A percentile compares a stretch with the other conserved stretches of the same genome.
These are phyloP conservation scores for Sporothrix phasma DNA, from an alignment of 2,329 filamentous ascomycete species.

Conservation along the genomic window DNA sequence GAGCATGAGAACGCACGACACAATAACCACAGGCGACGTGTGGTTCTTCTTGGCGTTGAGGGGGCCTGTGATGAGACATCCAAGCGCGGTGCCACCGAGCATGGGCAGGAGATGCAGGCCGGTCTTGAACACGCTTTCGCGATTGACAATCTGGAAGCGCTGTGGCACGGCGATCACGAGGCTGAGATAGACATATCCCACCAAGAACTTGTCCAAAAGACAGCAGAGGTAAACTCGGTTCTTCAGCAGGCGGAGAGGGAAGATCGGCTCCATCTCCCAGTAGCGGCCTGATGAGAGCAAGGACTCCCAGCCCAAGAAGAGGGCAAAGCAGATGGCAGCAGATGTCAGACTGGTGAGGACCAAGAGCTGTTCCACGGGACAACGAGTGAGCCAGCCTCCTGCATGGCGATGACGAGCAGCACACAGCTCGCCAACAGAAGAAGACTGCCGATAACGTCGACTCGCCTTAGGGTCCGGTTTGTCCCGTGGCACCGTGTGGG, in stretches of 20 bases:
- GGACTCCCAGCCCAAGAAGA: constrained; percentile 43
- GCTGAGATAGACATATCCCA: constrained; percentile 47
- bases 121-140: constrained; percentile 41
- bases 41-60: constrained; percentile 45
- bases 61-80: constrained; percentile 45
- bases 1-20: constrained; percentile 41
- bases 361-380: constrained; percentile 42
- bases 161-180: constrained; percentile 51
- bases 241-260: constrained; percentile 39
- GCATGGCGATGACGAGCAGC: constrained; percentile 45
- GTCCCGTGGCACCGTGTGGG: constrained; percentile 5
- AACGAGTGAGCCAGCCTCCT: constrained; percentile 45
- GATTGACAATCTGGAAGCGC: constrained; percentile 49
- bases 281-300: constrained; percentile 31
- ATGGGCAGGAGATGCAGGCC: constrained; percentile 50
- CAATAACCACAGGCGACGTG: constrained; percentile 41
- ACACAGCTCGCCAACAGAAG: constrained; percentile 43
- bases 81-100: constrained; percentile 45
- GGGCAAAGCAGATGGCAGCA: constrained; percentile 37
- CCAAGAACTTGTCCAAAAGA: constrained; percentile 43
- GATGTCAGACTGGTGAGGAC: constrained; percentile 40
- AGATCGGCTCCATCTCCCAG: constrained; percentile 42
- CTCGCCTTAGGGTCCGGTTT: constrained; percentile 10
- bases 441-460: constrained; percentile 24
- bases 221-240: constrained; percentile 42